Conservation (phyloP, 106 monocot genomes). For the Vanilla planifolia region DNA sequence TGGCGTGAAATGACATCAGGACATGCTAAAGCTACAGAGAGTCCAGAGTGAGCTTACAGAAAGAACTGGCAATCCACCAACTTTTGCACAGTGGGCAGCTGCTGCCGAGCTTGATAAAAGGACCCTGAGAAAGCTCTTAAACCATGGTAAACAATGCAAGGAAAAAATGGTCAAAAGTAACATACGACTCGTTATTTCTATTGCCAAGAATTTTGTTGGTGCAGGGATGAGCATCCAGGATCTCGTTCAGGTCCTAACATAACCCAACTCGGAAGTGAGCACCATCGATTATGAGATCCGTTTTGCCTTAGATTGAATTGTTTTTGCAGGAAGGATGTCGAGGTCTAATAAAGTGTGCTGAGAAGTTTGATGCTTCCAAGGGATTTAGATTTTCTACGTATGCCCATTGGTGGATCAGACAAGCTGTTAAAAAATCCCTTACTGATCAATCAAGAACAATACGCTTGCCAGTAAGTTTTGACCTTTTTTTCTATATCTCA, state of each 20-base stretch:
- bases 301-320: slow-evolving; percentile 7
- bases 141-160: slow-evolving; percentile 67
- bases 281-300: no score
- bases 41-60: slow-evolving; percentile 54
- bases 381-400: slow-evolving; percentile 97
- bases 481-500: no score
- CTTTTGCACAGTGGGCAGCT: slow-evolving; percentile 80
- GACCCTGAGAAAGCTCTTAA: slow-evolving; percentile 55
- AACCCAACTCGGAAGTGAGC: not conserved
- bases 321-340: slow-evolving; percentile 72
- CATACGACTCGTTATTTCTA: slow-evolving; percentile 88
- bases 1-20: no score
- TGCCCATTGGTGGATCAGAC: slow-evolving; percentile 98
- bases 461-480: slow-evolving; percentile 65
- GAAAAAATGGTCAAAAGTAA: slow-evolving; percentile 94
- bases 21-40: slow-evolving; percentile 56
- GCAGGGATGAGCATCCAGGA: slow-evolving; percentile 82
- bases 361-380: slow-evolving; percentile 94
- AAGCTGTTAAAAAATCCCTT: slow-evolving; percentile 77
- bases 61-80: slow-evolving; percentile 58
- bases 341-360: slow-evolving; percentile 74
- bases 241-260: slow-evolving; percentile 80
- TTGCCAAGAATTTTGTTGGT: slow-evolving; percentile 80
- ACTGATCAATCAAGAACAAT: slow-evolving; percentile 83
- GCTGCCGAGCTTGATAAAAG: slow-evolving; percentile 66